phyloP scores from a whole-genome alignment of 805 yeast genomes.

The Hanseniaspora meyeri region DNA sequence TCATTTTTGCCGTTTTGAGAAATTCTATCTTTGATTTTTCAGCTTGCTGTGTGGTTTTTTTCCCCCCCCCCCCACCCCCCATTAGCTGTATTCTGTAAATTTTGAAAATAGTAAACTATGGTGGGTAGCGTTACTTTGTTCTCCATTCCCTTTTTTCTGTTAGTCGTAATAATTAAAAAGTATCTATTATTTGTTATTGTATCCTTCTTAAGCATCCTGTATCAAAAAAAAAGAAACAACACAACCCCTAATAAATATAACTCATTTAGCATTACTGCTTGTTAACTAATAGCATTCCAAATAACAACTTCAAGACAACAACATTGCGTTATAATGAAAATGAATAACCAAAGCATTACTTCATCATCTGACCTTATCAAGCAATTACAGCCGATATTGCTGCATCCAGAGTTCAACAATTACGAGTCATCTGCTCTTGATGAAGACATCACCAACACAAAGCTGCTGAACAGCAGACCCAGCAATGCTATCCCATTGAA shows the following conservation, averaged over 20 bases:
- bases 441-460: slow-evolving; percentile 7
- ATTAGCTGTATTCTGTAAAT: no score
- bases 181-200: no score
- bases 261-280: no score
- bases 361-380: slow-evolving; percentile 10
- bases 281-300: not conserved
- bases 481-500: not conserved
- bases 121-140: no score
- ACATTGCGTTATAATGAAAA: not conserved
- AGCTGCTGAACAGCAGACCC: not conserved
- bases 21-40: no score
- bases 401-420: not conserved
- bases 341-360: not conserved
- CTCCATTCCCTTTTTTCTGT: no score
- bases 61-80: no score
- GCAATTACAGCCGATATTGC: slow-evolving; percentile 4
- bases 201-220: not conserved
- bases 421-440: slow-evolving; percentile 1
- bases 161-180: no score
- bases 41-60: no score
- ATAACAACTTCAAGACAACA: not conserved
- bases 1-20: not conserved
- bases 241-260: no score
- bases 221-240: not conserved
- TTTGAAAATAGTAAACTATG: no score